Percentiles rank a stretch among this genome's conserved stretches.
Evolutionary conservation across 768 basidiomycete genomes (phyloP).

Genomic region (Brasilioporus rufonigricans): DNA sequence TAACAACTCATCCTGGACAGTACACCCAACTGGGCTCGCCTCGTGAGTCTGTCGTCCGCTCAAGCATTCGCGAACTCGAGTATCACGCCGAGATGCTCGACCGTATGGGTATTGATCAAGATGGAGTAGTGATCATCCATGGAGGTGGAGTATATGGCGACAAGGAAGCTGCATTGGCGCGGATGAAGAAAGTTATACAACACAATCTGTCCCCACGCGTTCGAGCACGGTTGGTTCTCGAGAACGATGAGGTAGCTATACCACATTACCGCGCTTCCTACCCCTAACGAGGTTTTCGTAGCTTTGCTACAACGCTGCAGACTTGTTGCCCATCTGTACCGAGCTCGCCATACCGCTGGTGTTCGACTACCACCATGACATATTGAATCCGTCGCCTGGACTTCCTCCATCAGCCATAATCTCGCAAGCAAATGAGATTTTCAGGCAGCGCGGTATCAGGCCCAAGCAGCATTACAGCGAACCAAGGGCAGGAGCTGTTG

Average conservation of each 20-base stretch:
- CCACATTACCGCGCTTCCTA: background rate
- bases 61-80: conserved; percentile 74
- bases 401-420: conserved; percentile 66
- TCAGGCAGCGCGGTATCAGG: conserved; percentile 69
- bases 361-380: conserved; percentile 84
- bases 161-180: conserved; percentile 63
- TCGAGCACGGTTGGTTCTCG: conserved; percentile 76
- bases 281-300: conserved; percentile 15
- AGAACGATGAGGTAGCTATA: conserved; percentile 80
- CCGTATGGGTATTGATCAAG: conserved; percentile 75
- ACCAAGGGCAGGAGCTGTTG: conserved; percentile 79
- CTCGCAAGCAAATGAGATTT: conserved; percentile 71
- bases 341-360: conserved; percentile 76
- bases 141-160: conserved; percentile 85
- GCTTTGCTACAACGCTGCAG: conserved; percentile 87
- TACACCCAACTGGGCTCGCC: conserved; percentile 83
- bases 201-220: conserved; percentile 59
- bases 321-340: conserved; percentile 82
- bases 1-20: conserved; percentile 90
- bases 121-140: conserved; percentile 88
- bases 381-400: conserved; percentile 54
- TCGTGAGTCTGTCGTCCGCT: conserved; percentile 66
- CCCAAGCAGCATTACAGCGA: conserved; percentile 94
- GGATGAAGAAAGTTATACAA: conserved; percentile 70
- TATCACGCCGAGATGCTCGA: conserved; percentile 92